A percentile compares a stretch with the other conserved stretches of the same genome.
These are phyloP conservation scores for Ustilago esculenta DNA, from an alignment of 1,284 basidiomycete species.

Conservation along the genomic window DNA sequence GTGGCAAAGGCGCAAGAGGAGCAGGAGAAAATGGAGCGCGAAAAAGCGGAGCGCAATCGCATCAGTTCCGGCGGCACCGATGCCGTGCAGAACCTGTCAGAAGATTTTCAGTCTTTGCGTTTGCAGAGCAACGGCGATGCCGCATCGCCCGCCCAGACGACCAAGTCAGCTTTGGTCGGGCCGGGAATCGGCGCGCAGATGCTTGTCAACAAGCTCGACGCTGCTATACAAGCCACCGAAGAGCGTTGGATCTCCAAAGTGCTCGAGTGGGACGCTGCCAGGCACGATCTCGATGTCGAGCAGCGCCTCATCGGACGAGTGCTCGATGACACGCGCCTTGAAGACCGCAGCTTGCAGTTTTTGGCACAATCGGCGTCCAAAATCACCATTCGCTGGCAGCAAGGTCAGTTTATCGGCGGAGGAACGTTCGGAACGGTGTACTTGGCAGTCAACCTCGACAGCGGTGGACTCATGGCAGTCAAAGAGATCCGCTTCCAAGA, in stretches of 20 bases:
- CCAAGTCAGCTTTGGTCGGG: constrained; percentile 68
- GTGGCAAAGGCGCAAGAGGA: constrained; percentile 63
- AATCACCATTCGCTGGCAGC: constrained; percentile 97
- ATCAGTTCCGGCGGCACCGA: constrained; percentile 43
- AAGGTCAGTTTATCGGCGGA: constrained; percentile 95
- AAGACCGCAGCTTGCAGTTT: constrained; percentile 64
- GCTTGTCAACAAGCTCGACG: constrained; percentile 52
- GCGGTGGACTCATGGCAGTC: constrained; percentile 96
- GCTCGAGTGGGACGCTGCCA: constrained; percentile 58
- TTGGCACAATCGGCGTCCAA: constrained; percentile 74
- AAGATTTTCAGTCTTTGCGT: constrained; percentile 36
- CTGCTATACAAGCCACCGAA: constrained; percentile 55
- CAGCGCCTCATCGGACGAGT: constrained; percentile 64
- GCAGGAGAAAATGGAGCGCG: constrained; percentile 57
- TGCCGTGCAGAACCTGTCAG: constrained; percentile 23
- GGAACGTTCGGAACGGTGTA: constrained; percentile 92
- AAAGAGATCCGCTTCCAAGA: constrained; percentile 99
- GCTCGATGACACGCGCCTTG: constrained; percentile 63
- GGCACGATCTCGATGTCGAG: constrained; percentile 57
- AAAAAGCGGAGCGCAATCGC: constrained; percentile 51
- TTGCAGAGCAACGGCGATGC: constrained; percentile 69
- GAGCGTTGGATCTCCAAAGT: constrained; percentile 56
- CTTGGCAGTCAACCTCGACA: constrained; percentile 94
- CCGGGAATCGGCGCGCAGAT: constrained; percentile 48
- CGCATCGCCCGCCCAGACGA: constrained; percentile 69